phyloP scores from a whole-genome alignment of 2,329 filamentous ascomycete genomes.

The Calonectria pseudoreteaudii region DNA sequence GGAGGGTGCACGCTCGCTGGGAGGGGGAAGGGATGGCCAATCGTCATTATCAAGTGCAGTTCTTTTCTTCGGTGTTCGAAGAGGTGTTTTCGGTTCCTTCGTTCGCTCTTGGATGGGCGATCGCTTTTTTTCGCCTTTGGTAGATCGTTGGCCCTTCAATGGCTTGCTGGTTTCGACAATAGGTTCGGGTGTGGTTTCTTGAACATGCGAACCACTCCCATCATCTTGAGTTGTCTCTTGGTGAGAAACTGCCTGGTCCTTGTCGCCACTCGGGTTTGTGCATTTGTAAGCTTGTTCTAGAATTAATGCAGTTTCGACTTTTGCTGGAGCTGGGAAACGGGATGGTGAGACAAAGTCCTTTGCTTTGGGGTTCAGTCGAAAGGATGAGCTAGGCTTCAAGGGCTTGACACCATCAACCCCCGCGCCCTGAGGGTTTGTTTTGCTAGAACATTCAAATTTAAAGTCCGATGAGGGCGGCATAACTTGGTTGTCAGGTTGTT shows the following conservation, averaged over 20 bases:
- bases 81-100: slow-evolving; percentile 28
- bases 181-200: neutral
- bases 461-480: slow-evolving; percentile 29
- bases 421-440: neutral
- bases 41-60: slow-evolving; percentile 36
- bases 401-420: too few relatives aligned
- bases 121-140: slow-evolving; percentile 31
- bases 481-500: slow-evolving; percentile 13
- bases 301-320: neutral
- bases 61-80: slow-evolving; percentile 24
- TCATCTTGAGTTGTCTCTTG: neutral
- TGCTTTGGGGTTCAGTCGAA: slow-evolving; percentile 26
- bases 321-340: neutral
- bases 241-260: neutral
- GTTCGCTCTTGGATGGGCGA: neutral
- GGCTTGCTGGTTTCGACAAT: slow-evolving; percentile 26
- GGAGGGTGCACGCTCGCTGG: slow-evolving; percentile 40
- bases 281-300: neutral
- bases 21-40: slow-evolving; percentile 42
- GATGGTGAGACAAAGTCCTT: slow-evolving; percentile 40
- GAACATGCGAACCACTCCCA: neutral
- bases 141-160: slow-evolving; percentile 28
- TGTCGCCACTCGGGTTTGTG: slow-evolving; percentile 15
- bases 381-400: neutral
- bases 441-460: slow-evolving; percentile 22